A percentile compares a stretch with the other conserved stretches of the same genome.
Conservation (phyloP, 768 basidiomycete species). For the Boletus rubescentipes region DNA sequence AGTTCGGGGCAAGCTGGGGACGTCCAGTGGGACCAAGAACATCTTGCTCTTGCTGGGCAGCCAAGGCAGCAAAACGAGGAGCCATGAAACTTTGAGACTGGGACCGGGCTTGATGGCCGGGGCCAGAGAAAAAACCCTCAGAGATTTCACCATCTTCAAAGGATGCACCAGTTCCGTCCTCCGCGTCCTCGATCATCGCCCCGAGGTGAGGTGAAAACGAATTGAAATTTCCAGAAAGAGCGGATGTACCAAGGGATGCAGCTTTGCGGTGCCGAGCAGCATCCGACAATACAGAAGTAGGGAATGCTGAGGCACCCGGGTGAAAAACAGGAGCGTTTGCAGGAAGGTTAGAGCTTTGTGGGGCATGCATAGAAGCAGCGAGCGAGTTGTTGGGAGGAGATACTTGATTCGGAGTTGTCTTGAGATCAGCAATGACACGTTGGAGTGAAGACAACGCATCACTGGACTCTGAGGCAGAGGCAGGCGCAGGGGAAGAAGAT, state of each 20-base stretch:
- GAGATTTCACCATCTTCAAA: slow-evolving; percentile 81
- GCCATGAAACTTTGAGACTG: slow-evolving; percentile 85
- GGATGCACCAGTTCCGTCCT: slow-evolving; percentile 51
- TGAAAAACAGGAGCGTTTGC: slow-evolving; percentile 73
- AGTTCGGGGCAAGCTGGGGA: slow-evolving; percentile 87
- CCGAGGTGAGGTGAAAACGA: slow-evolving; percentile 79
- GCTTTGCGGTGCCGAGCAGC: slow-evolving; percentile 82
- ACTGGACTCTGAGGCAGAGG: slow-evolving; percentile 60
- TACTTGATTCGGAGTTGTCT: slow-evolving; percentile 61
- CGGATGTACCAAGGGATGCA: slow-evolving; percentile 62
- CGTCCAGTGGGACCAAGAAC: slow-evolving; percentile 70
- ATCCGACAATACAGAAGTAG: slow-evolving; percentile 40
- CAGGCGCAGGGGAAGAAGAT: slow-evolving; percentile 47
- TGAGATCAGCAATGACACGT: slow-evolving; percentile 91
- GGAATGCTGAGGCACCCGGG: slow-evolving; percentile 60
- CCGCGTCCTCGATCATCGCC: slow-evolving; percentile 80
- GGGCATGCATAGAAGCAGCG: slow-evolving; percentile 45
- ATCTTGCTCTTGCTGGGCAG: slow-evolving; percentile 67
- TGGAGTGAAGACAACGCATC: slow-evolving; percentile 87
- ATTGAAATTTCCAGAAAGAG: slow-evolving; percentile 59
- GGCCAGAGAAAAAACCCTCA: slow-evolving; percentile 50
- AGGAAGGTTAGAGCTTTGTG: slow-evolving; percentile 57
- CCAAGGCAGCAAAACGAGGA: slow-evolving; percentile 83
- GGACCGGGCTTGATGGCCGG: slow-evolving; percentile 65
- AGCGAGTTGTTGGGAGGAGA: slow-evolving; percentile 40